Evolutionary conservation across 1,284 basidiomycete genomes (phyloP).

Genomic region (Amylostereum areolatum): DNA sequence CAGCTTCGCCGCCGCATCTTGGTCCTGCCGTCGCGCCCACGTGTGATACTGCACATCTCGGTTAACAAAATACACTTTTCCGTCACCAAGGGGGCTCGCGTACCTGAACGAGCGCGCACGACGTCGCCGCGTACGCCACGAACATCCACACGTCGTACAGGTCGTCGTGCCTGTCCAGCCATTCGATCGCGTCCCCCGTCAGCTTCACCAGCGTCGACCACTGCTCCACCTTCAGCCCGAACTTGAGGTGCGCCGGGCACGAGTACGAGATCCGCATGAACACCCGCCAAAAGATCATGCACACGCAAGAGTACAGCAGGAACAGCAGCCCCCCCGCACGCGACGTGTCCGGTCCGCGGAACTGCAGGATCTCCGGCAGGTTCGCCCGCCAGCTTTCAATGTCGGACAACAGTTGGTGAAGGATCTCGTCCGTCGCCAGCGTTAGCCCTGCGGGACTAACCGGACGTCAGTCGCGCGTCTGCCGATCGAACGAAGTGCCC

Average conservation of each 20-base stretch:
- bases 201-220: conserved; percentile 73
- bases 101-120: conserved; percentile 87
- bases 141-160: conserved; percentile 85
- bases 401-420: conserved; percentile 65
- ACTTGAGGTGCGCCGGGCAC: conserved; percentile 80
- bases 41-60: conserved; percentile 72
- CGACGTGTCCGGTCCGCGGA: conserved; percentile 57
- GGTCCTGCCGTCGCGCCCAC: conserved; percentile 80
- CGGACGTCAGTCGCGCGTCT: conserved; percentile 9
- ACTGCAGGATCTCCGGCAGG: conserved; percentile 72
- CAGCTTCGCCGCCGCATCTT: conserved; percentile 67
- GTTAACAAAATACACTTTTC: not conserved
- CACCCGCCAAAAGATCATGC: conserved; percentile 89
- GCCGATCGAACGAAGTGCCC: conserved; percentile 10
- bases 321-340: conserved; percentile 67
- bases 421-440: conserved; percentile 73
- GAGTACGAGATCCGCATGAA: conserved; percentile 93
- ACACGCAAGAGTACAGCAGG: conserved; percentile 80
- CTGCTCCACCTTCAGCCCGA: conserved; percentile 72
- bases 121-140: conserved; percentile 84
- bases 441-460: conserved; percentile 78
- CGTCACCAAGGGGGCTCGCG: conserved; percentile 16
- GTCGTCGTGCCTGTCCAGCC: conserved; percentile 78
- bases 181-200: conserved; percentile 81
- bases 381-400: conserved; percentile 73